Evolutionary conservation across 2,329 filamentous ascomycete species (phyloP).

Genomic region (Botryotinia convoluta): DNA sequence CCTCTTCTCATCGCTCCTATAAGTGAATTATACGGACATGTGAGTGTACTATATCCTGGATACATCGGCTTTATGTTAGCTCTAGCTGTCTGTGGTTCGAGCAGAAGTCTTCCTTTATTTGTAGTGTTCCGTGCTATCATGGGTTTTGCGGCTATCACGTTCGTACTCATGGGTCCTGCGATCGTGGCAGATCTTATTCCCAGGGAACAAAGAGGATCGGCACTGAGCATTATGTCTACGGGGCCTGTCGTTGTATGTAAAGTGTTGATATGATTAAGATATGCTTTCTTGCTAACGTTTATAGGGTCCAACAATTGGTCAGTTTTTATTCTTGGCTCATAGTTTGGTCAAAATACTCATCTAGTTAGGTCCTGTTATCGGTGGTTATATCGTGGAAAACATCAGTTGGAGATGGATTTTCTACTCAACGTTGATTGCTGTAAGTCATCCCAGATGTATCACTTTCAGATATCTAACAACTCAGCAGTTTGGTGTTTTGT

Average conservation of each 20-base stretch:
- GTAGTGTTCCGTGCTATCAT: neutral
- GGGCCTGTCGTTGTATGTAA: slow-evolving; percentile 5
- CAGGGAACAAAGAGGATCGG: neutral
- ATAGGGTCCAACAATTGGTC: neutral
- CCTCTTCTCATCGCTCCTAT: neutral
- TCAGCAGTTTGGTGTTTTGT: neutral
- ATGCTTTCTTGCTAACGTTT: neutral
- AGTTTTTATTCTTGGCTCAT: neutral
- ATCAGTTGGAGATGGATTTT: slow-evolving; percentile 54
- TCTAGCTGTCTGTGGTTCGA: slow-evolving; percentile 1
- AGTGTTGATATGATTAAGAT: neutral
- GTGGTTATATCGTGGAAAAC: slow-evolving; percentile 49
- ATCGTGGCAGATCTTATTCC: slow-evolving; percentile 8
- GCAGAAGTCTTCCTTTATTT: neutral
- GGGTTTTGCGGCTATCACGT: slow-evolving; percentile 1
- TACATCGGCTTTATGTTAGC: neutral
- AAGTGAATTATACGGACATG: slow-evolving; percentile 3
- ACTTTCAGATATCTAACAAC: neutral
- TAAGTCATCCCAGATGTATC: slow-evolving; percentile 40
- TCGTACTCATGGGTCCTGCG: slow-evolving; percentile 3
- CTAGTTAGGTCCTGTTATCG: slow-evolving; percentile 45
- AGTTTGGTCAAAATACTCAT: neutral
- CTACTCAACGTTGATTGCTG: slow-evolving; percentile 48
- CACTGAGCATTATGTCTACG: neutral
- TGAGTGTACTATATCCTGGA: neutral